Evolutionary conservation across 768 basidiomycete species (phyloP).

Genomic region (Mycena epipterygia): DNA sequence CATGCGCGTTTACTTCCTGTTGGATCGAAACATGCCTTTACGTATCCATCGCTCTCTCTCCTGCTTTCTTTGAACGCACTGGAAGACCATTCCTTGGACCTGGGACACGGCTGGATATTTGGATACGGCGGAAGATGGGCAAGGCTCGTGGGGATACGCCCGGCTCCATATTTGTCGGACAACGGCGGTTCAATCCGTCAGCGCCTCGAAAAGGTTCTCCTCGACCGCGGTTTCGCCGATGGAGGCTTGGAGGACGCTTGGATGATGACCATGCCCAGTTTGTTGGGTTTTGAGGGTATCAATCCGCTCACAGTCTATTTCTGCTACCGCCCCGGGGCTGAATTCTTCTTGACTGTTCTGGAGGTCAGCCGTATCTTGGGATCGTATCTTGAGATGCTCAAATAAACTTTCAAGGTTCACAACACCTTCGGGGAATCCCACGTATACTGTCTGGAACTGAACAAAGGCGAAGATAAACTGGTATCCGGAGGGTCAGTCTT

Average conservation of each 20-base stretch:
- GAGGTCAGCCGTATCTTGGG: conserved; percentile 58
- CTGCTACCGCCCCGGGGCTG: conserved; percentile 58
- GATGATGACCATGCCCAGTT: conserved; percentile 83
- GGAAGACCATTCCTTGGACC: conserved; percentile 61
- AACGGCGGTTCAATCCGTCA: conserved; percentile 47
- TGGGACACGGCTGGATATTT: conserved; percentile 65
- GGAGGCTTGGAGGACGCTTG: conserved; percentile 65
- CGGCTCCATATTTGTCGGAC: conserved; percentile 58
- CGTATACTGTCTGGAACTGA: conserved; percentile 66
- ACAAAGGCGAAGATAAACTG: conserved; percentile 57
- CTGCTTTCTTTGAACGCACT: conserved; percentile 70
- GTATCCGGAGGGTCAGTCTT: conserved; percentile 49
- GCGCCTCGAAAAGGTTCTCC: conserved; percentile 57
- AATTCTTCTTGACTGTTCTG: conserved; percentile 61
- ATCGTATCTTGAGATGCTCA: not conserved
- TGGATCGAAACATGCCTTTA: conserved; percentile 64
- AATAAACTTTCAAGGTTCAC: conserved; percentile 61
- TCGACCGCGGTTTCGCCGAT: conserved; percentile 42
- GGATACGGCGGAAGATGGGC: conserved; percentile 62
- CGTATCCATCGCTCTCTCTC: conserved; percentile 70
- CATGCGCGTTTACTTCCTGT: conserved; percentile 67
- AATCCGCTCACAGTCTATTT: conserved; percentile 81
- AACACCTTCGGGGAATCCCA: conserved; percentile 84
- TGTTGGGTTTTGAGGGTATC: conserved; percentile 75
- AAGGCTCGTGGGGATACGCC: conserved; percentile 62